Conservation (phyloP, 257 asterid genomes). For the Solanum bulbocastanum region DNA sequence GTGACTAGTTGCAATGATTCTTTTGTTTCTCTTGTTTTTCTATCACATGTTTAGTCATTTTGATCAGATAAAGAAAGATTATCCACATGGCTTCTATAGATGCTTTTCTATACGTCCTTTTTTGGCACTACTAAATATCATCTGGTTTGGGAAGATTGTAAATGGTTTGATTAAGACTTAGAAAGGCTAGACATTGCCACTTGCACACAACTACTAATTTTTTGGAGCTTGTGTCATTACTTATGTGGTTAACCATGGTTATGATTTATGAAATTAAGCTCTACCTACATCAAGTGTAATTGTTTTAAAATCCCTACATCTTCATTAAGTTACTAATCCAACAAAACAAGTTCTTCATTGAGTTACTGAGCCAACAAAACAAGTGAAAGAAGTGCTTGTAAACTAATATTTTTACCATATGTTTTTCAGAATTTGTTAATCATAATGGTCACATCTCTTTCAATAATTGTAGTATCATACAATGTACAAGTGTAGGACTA, state of each 20-base stretch:
- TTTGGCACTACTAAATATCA: too few relatives aligned
- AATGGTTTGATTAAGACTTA: conserved; percentile 29
- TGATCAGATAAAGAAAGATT: conserved; percentile 29
- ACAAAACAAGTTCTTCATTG: neutral
- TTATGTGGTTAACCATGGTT: neutral
- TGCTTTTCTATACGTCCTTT: too few relatives aligned
- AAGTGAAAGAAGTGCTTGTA: neutral
- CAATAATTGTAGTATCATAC: too few relatives aligned
- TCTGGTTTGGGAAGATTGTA: too few relatives aligned
- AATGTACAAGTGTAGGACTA: too few relatives aligned
- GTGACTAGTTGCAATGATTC: conserved; percentile 85
- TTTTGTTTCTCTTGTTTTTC: conserved; percentile 58
- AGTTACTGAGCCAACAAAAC: too few relatives aligned
- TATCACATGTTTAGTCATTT: conserved; percentile 71
- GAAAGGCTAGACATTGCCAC: conserved; percentile 29
- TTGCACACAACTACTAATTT: neutral
- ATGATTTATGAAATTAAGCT: neutral
- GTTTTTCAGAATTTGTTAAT: too few relatives aligned
- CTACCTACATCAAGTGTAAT: neutral
- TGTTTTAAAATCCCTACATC: neutral
- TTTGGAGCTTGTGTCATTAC: neutral
- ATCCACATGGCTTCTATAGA: too few relatives aligned
- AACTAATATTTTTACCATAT: too few relatives aligned
- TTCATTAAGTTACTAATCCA: neutral
- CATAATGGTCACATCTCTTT: too few relatives aligned